Conservation (phyloP, 805 yeast genomes). For the Yamadazyma insecticola region DNA sequence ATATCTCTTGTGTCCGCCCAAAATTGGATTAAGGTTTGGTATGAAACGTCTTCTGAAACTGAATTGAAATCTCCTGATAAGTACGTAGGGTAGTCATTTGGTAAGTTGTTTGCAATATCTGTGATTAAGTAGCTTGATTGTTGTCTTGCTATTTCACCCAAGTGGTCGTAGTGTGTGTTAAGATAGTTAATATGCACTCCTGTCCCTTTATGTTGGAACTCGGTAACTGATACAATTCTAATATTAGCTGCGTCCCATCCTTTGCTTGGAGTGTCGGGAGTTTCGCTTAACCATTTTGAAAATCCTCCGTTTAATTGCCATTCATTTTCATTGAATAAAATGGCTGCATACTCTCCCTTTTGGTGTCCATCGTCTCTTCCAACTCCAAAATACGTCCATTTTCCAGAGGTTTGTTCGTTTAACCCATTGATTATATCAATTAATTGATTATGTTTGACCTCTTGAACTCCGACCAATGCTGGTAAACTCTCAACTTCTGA, state of each 20-base stretch:
- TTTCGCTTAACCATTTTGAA: slow-evolving; percentile 49
- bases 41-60: slow-evolving; percentile 13
- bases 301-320: slow-evolving; percentile 36
- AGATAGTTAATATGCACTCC: slow-evolving; percentile 43
- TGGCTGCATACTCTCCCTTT: slow-evolving; percentile 49
- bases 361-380: slow-evolving; percentile 51
- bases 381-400: slow-evolving; percentile 40
- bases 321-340: slow-evolving; percentile 33
- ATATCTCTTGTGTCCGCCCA: slow-evolving; percentile 24
- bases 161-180: slow-evolving; percentile 51
- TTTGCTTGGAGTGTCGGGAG: slow-evolving; percentile 48
- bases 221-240: slow-evolving; percentile 37
- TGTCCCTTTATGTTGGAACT: slow-evolving; percentile 29
- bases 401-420: slow-evolving; percentile 16
- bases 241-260: slow-evolving; percentile 36
- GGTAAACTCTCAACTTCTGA: slow-evolving; percentile 9
- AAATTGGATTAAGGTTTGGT: slow-evolving; percentile 27
- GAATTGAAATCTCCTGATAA: slow-evolving; percentile 59
- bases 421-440: slow-evolving; percentile 32
- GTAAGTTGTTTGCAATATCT: slow-evolving; percentile 31
- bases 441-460: slow-evolving; percentile 39
- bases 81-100: slow-evolving; percentile 33
- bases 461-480: slow-evolving; percentile 37
- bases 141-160: slow-evolving; percentile 40
- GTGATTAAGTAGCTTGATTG: slow-evolving; percentile 43